Evolutionary conservation across 371 early-diverging fungal genomes (phyloP), one percentile per base, ranked within the genome.

Genomic region (Mucor saturninus): DNA sequence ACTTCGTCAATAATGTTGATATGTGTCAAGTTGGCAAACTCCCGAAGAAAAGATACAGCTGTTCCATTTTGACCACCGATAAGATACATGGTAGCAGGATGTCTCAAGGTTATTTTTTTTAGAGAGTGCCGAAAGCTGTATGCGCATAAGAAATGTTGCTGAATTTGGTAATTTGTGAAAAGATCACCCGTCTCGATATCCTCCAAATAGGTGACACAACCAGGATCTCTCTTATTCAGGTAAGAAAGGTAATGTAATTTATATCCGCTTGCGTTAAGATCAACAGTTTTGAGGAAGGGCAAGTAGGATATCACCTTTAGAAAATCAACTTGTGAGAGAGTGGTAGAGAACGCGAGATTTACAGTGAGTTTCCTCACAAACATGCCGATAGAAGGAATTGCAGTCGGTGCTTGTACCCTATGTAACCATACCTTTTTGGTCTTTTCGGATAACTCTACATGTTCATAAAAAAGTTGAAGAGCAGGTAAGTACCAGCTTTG

Each of bases 61-160:
- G 29, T 11, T 0, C 30, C 31, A 26, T 29, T 11, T 30, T 50
- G 50, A 2, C 50, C 50, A 30, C 13, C 14, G 8, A 50, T 50
- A 10, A 13, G 31, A 14, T 28, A 50, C 11, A 26, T 9, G 4
- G 2, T 1, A 10, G 11, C 3, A 11, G 50, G 50, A 30, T 50
- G 28, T 10, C 50, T 28, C 5, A 50, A 50, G 14, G 50, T 50
- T 50, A 50, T 30, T 9, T 50, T 15, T 50, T 50, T 50, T 10
- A 50, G 21, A 9, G 50, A 50, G 14, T 50, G 10, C 13, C 50
- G 50, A 50, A 50, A 50, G 21, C 50, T 50, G 30, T 50, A 50
- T 29, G 50, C 50, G 30, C 50, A 50, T 50, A 50, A 50, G 30
- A 50, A 50, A 10, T 50, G 30, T 29, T 50, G 50, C 31, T 50